Evolutionary conservation across 768 basidiomycete species (phyloP).

Genomic region (Lentinula boryana): DNA sequence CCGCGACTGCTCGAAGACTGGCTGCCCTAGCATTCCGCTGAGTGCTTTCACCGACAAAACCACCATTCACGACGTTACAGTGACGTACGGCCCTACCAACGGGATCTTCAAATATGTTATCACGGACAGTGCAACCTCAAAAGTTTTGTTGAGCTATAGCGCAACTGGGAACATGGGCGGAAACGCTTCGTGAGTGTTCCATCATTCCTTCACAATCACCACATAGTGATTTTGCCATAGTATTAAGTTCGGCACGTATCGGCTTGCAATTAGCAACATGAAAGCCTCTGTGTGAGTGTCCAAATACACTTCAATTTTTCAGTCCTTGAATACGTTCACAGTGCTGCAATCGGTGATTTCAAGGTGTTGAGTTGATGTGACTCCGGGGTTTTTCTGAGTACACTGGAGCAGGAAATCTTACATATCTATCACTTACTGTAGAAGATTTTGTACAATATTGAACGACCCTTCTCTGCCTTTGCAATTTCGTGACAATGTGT

Average conservation of each 20-base stretch:
- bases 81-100: background rate
- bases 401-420: too few relatives aligned
- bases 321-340: background rate
- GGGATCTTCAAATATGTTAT: background rate
- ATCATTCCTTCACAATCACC: too few relatives aligned
- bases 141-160: background rate
- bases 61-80: constrained; percentile 3
- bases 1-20: constrained; percentile 6
- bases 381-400: too few relatives aligned
- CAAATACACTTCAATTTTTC: background rate
- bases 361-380: background rate
- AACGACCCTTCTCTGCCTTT: too few relatives aligned
- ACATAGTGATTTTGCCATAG: background rate
- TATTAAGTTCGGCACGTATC: background rate
- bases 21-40: constrained; percentile 7
- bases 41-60: constrained; percentile 7
- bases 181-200: background rate
- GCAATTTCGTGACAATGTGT: too few relatives aligned
- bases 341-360: background rate
- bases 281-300: background rate
- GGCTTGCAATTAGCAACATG: background rate
- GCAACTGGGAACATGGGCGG: background rate
- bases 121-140: background rate
- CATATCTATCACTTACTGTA: too few relatives aligned
- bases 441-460: too few relatives aligned